These are phyloP conservation scores for Penstemon davidsonii DNA, from an alignment of 257 asterid species.

Conservation along the genomic window DNA sequence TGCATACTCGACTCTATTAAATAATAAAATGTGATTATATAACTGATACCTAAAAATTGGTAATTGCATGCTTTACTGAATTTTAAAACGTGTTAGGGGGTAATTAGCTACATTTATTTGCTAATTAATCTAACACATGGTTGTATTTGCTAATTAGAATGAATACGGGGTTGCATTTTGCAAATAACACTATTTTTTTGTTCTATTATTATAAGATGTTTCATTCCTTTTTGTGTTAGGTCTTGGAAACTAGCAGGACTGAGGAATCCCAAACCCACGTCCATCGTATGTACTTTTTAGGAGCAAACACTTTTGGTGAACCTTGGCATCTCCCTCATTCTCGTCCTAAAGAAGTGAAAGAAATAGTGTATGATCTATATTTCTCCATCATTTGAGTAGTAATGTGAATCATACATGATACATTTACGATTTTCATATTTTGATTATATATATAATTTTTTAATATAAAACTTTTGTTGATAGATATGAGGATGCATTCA, in stretches of 20 bases:
- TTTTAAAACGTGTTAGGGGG: no score
- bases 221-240: slow-evolving; percentile 43
- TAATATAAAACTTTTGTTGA: slow-evolving; percentile 26
- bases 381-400: neutral
- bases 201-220: slow-evolving; percentile 17
- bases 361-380: slow-evolving; percentile 69
- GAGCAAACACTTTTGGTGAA: slow-evolving; percentile 78
- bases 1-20: no score
- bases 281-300: slow-evolving; percentile 83
- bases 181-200: neutral
- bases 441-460: slow-evolving; percentile 13
- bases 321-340: slow-evolving; percentile 92
- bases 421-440: neutral
- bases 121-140: no score
- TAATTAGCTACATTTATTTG: no score
- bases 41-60: no score
- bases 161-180: no score
- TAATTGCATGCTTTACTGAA: no score
- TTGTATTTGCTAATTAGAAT: no score
- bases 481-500: slow-evolving; percentile 92
- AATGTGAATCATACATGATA: neutral
- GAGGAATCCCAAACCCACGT: slow-evolving; percentile 85
- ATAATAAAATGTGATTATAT: no score
- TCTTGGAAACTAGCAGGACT: slow-evolving; percentile 77
- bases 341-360: slow-evolving; percentile 83